These are phyloP conservation scores for Mortierella claussenii DNA, from an alignment of 192 early-diverging fungal species.

Conservation along the genomic window DNA sequence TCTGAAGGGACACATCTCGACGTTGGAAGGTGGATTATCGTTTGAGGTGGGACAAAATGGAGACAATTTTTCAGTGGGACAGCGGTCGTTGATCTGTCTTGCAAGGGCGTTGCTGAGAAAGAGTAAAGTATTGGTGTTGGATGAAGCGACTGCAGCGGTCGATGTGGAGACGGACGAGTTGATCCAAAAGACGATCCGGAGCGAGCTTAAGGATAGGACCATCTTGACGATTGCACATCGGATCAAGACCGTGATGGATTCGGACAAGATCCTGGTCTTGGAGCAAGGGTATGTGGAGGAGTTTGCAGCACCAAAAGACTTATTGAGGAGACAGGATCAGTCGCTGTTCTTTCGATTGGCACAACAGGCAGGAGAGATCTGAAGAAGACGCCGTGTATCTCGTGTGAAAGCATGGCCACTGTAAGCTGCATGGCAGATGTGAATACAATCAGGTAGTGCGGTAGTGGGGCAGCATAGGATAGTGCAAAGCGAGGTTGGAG, in stretches of 20 bases:
- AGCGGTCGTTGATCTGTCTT: constrained; percentile 72
- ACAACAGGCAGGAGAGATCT: constrained; percentile 16
- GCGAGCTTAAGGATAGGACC: constrained; percentile 77
- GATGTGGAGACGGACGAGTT: constrained; percentile 85
- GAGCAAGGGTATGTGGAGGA: constrained; percentile 53
- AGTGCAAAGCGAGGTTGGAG: background rate
- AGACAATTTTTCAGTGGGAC: constrained; percentile 76
- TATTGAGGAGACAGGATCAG: constrained; percentile 3
- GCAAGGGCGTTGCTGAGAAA: constrained; percentile 70
- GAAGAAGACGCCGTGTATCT: too few relatives aligned
- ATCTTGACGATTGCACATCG: constrained; percentile 92
- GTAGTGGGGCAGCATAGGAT: background rate
- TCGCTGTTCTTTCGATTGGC: constrained; percentile 18
- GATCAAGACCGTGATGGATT: constrained; percentile 82
- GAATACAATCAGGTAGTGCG: background rate
- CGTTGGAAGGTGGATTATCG: constrained; percentile 27
- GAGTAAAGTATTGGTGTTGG: constrained; percentile 58
- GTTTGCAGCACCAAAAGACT: constrained; percentile 6
- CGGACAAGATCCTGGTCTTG: constrained; percentile 82
- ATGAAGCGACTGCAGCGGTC: constrained; percentile 64
- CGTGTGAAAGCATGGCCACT: too few relatives aligned
- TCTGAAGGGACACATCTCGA: constrained; percentile 23
- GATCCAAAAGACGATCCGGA: constrained; percentile 88
- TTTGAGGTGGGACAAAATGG: constrained; percentile 66
- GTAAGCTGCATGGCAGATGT: background rate